Conservation (phyloP, 1,139 yeast species). For the Saccharomycopsis hybrid region DNA sequence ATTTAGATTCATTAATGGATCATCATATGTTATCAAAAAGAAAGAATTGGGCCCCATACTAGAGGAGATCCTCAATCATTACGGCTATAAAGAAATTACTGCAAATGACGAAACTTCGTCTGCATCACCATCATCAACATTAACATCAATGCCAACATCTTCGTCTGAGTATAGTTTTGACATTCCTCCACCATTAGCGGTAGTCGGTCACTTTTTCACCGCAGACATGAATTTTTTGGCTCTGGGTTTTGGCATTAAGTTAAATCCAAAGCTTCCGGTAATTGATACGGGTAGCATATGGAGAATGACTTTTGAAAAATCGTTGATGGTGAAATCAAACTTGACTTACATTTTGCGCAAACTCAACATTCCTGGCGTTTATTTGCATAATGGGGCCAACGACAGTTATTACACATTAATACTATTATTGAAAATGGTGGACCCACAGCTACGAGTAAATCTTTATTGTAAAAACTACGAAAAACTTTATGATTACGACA, state of each 20-base stretch:
- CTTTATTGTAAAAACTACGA: constrained; percentile 16
- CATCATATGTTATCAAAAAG: constrained; percentile 38
- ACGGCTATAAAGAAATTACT: constrained; percentile 23
- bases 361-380: constrained; percentile 54
- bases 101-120: no score
- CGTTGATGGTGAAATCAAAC: constrained; percentile 50
- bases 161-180: constrained; percentile 4
- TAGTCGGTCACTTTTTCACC: constrained; percentile 63
- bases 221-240: constrained; percentile 55
- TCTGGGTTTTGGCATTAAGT: constrained; percentile 37
- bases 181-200: constrained; percentile 26
- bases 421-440: constrained; percentile 46
- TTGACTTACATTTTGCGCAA: constrained; percentile 41
- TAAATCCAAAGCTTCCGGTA: constrained; percentile 27
- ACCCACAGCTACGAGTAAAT: constrained; percentile 42
- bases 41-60: constrained; percentile 35
- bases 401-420: constrained; percentile 68
- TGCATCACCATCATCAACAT: no score
- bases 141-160: no score
- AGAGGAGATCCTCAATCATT: constrained; percentile 37
- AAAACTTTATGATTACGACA: constrained; percentile 9
- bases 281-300: constrained; percentile 36
- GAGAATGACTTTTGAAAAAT: constrained; percentile 32
- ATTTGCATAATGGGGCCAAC: constrained; percentile 77
- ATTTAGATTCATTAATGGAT: constrained; percentile 49